Base-by-base conservation (phyloP, 2,329 filamentous ascomycete genomes). In the Monosporascus sp. region DNA sequence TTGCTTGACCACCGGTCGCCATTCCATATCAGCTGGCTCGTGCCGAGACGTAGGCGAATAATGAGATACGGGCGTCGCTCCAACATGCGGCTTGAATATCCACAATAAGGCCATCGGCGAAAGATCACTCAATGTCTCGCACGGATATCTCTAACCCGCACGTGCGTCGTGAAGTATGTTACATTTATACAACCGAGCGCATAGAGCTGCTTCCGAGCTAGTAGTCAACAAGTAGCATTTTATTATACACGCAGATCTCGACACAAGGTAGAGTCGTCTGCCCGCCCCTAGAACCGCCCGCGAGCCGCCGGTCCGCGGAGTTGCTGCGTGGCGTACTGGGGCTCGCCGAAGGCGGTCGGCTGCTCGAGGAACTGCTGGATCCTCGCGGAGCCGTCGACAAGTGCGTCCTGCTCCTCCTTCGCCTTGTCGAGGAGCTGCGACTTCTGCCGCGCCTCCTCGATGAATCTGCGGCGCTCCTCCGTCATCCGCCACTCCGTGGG, bases 401-500 rank as follows among this genome's bases (percentile, higher is more conserved):
- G 59, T 54, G 68, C 66, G 18, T 84, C 83, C 17, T 77, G 71
- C 50, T 83, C 71, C 53, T 72, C 70, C 64, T 74, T 80, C 63
- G 74, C 56, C 56, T 79, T 70, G 60, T 93, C 88, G 27, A 77
- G 69, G 54, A 78, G 62, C 49, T 78, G 67, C 22, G 75, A 67
- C 65, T 78, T 68, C 55, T 76, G 67, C 50, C 90, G 80, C 55
- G 77, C 74, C 43, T 76, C 77, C n/a, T 83, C 80, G 49, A 97
- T 75, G 70, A 88, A 78, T 64, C 74, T 68, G 66, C 78, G 80
- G 58, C 90, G 80, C 72, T 88, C 77, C 47, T 82, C 73, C 2
- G 88, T 92, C 78, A 99, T 74, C 54, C 80, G 82, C 94, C 94
- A 99, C 61, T 85, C 82, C 62, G 83, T 79, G 2, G 94, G 94